Base-by-base conservation (phyloP, 805 yeast species). In the Sugiyamaella americana region DNA sequence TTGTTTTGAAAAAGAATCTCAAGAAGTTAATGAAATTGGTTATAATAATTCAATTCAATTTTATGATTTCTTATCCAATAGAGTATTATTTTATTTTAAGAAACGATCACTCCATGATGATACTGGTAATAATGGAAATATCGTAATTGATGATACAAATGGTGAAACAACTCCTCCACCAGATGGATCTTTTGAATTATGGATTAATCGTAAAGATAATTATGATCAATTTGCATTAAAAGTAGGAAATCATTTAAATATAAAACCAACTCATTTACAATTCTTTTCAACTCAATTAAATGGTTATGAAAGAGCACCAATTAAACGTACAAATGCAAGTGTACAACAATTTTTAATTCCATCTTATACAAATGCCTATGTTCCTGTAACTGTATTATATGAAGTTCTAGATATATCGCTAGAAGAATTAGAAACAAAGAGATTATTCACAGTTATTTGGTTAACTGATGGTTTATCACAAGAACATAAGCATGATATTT, bases 331-430 rank as follows among this genome's bases (percentile, higher is more conserved):
- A 30, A 48, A 57, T 11, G 68, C 68, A 44, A 57, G 61, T 24
- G 69, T 79, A 3, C 58, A 70, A 1, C 56, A 57, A 41, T 43
- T 62, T 20, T 38, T 65, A 3, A n/a, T 53, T 3, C 37, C 52
- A 17, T 42, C 52, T 16, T 52, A 63, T 39, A 38, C 45, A 6
- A 41, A 41, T 22, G 48, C 41, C 32, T 38, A 35, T 20, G 11
- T 21, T 21, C 13, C 10, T 5, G 32, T 35, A 8, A 37, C 46
- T 6, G 75, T 91, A 48, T 82, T 81, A 53, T 91, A 84, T 61
- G 96, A 91, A 58, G 65, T 83, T 1, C 71, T 93, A 58, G 84
- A 79, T 40, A 79, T 88, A 38, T 79, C 89, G 1, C 68, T 91
- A 45, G 73, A 70, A 30, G 94, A 87, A 51, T 75, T 83, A 57